Evolutionary conservation across 129 eudicot genomes (phyloP), one percentile per base, ranked within the genome.

Genomic region (Erigeron canadensis): DNA sequence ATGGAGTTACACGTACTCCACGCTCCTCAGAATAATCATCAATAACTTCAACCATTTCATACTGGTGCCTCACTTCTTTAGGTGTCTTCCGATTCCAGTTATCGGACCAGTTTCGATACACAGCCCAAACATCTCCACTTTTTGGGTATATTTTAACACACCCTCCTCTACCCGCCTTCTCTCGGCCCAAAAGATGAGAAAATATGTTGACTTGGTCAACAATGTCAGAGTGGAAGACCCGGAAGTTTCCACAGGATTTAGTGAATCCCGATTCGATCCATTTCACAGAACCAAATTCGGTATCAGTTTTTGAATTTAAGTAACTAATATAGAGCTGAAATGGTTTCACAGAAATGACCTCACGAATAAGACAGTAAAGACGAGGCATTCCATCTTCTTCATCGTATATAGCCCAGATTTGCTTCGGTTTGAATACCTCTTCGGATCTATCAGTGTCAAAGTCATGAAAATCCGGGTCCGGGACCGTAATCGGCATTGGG

Each of bases 321-420:
- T 95, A 95, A 68, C 95, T 86, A 72, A 95, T 90, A 21, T 79
- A 83, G 23, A 95, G 81, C 83, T 90, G 90, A 56, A 95, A 95
- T 8, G 99, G 99, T 34, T 86, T 88, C 66, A 86, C 84, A 0
- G 99, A 95, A 43, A 95, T 86, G 69, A 95, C 82, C 72, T 90
- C 84, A 45, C 97, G 97, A 65, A 95, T 83, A 47, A 95, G 81
- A 80, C 99, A 95, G 69, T 95, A 95, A 69, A 95, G 82, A 16
- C 99, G 96, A 9, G 99, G 99, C 99, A 95, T 95, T 18, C 99
- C 99, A 58, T 95, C 99, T 85, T 95, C 99, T 88, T 95, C 99
- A 59, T 95, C 99, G 22, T 95, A 95, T 40, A 95, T 72, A 16
- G 99, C 99, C 99, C 99, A 95, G 84, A 95, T 95, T 78, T 95